Conservation (phyloP, 75 land plant genomes). For the Gnetum montanum region DNA sequence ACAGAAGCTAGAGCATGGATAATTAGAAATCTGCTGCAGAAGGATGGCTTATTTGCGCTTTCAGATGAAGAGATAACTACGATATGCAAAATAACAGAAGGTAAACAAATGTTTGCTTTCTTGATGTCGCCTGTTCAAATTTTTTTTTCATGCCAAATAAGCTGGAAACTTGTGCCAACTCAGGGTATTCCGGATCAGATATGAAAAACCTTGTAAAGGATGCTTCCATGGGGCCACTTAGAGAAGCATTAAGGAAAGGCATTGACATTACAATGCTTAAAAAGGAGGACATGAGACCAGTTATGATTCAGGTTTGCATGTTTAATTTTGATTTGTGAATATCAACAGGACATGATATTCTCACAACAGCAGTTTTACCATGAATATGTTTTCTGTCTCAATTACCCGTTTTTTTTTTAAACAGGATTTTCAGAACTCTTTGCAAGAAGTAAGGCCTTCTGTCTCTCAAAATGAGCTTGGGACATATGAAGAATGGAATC, state of each 20-base stretch:
- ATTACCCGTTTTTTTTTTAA: not conserved
- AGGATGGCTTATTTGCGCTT: conserved; percentile 83
- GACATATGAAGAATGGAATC: conserved; percentile 89
- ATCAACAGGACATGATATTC: not conserved
- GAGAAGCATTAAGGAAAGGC: conserved; percentile 82
- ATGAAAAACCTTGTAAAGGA: conserved; percentile 97
- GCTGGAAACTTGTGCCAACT: conserved; percentile 1
- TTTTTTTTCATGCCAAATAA: not conserved
- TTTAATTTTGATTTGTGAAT: not conserved
- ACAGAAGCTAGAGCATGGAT: conserved; percentile 97
- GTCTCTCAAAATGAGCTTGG: conserved; percentile 80
- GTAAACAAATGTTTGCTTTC: conserved; percentile 17
- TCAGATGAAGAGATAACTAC: conserved; percentile 56
- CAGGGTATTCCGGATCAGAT: conserved; percentile 98
- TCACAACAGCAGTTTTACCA: no score
- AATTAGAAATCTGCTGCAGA: conserved; percentile 65
- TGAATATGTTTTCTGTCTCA: not conserved
- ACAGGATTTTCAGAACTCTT: conserved; percentile 76
- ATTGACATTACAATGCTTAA: conserved; percentile 70
- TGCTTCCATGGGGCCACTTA: conserved; percentile 96
- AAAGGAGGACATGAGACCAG: conserved; percentile 85
- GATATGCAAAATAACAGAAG: conserved; percentile 85
- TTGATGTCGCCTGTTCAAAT: not conserved
- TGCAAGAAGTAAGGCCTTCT: conserved; percentile 93
- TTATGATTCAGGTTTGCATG: conserved; percentile 56